Evolutionary conservation across 2,329 filamentous ascomycete genomes (phyloP).

Genomic region (Clonostachys rosea): DNA sequence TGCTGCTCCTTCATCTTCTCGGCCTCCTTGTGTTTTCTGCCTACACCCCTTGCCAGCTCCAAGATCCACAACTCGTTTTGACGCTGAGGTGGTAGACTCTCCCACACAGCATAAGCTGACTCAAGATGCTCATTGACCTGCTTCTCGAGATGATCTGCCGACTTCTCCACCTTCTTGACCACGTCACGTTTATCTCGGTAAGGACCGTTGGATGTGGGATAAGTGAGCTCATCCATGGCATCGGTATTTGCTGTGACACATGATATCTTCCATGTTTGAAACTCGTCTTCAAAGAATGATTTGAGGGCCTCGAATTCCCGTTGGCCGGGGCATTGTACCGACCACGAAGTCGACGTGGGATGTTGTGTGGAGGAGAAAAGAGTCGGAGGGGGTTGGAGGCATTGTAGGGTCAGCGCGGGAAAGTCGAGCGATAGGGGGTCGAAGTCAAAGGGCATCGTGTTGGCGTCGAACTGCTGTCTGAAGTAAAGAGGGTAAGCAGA

Average conservation of each 20-base stretch:
- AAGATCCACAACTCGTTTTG: slow-evolving; percentile 57
- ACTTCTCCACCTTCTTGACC: slow-evolving; percentile 41
- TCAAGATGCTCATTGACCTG: slow-evolving; percentile 71
- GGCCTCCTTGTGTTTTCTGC: slow-evolving; percentile 50
- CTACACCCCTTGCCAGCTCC: slow-evolving; percentile 56
- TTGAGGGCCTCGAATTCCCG: slow-evolving; percentile 71
- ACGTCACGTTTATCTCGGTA: slow-evolving; percentile 38
- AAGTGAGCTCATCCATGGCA: slow-evolving; percentile 44
- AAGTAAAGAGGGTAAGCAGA: neutral
- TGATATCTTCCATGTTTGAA: slow-evolving; percentile 58
- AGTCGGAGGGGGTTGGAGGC: slow-evolving; percentile 75
- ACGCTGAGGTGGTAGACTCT: slow-evolving; percentile 50
- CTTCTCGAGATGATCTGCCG: slow-evolving; percentile 58
- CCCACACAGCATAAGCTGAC: slow-evolving; percentile 76
- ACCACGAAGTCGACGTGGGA: slow-evolving; percentile 75
- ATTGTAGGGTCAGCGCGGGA: slow-evolving; percentile 75
- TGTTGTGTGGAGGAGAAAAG: slow-evolving; percentile 79
- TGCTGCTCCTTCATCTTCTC: slow-evolving; percentile 46
- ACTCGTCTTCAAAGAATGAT: slow-evolving; percentile 61
- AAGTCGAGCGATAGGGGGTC: slow-evolving; percentile 84
- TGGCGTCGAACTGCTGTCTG: slow-evolving; percentile 51
- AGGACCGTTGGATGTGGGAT: slow-evolving; percentile 33
- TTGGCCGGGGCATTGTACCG: slow-evolving; percentile 68
- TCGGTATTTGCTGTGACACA: slow-evolving; percentile 45
- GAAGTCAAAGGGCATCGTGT: slow-evolving; percentile 66